Evolutionary conservation across 805 yeast genomes (phyloP).

Genomic region (Saccharomycopsis guyanensis): DNA sequence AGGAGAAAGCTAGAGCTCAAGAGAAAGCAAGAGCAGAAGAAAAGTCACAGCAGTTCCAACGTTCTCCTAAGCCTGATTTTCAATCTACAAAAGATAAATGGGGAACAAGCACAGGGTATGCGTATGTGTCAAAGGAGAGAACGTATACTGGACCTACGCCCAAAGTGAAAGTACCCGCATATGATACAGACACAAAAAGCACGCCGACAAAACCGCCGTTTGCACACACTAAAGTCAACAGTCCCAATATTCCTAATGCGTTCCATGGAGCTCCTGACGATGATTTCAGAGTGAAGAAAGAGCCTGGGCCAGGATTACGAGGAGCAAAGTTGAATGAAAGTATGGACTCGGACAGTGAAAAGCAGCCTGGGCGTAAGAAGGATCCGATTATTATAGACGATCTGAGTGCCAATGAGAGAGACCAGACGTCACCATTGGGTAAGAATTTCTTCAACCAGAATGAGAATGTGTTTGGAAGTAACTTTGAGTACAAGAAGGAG

Average conservation of each 20-base stretch:
- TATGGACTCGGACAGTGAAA: neutral
- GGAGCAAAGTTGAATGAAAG: neutral
- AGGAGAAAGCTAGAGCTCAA: neutral
- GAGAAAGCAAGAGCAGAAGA: neutral
- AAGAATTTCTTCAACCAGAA: constrained; percentile 5
- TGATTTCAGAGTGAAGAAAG: neutral
- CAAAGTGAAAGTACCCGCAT: neutral
- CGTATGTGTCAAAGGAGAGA: constrained; percentile 25
- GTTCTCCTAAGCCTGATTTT: constrained; percentile 9
- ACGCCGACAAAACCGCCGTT: neutral
- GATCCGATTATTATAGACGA: constrained; percentile 17
- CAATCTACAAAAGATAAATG: constrained; percentile 25
- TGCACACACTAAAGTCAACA: neutral
- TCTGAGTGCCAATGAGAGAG: neutral
- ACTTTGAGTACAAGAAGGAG: constrained; percentile 12
- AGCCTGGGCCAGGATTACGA: neutral
- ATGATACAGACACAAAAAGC: neutral
- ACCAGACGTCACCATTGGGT: constrained; percentile 1
- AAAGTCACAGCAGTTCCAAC: neutral
- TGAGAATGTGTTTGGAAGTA: neutral
- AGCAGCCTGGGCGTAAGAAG: constrained; percentile 1
- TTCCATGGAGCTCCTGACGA: constrained; percentile 6
- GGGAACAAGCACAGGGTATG: constrained; percentile 26
- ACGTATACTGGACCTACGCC: constrained; percentile 26
- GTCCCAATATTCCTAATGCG: constrained; percentile 8